Conservation (phyloP, 257 asterid species). For the Solanum tarapatanum region DNA sequence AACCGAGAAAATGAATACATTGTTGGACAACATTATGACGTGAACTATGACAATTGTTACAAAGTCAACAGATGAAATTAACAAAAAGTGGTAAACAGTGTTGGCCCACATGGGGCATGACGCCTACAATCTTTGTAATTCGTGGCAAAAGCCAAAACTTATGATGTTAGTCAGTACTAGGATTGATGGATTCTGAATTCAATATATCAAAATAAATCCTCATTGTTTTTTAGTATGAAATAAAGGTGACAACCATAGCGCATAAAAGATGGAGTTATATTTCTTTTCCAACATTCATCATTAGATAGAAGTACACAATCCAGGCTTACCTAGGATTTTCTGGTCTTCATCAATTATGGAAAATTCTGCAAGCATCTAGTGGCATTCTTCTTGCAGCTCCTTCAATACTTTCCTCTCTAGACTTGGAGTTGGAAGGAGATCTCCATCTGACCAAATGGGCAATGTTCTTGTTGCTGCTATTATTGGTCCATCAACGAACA, state of each 20-base stretch:
- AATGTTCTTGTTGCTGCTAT: slow-evolving; percentile 88
- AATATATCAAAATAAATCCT: background rate
- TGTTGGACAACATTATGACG: background rate
- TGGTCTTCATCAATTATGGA: slow-evolving; percentile 61
- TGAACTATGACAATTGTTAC: background rate
- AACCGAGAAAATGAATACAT: slow-evolving; percentile 1
- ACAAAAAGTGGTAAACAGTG: background rate
- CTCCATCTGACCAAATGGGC: slow-evolving; percentile 91
- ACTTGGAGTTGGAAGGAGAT: slow-evolving; percentile 84
- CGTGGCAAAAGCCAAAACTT: background rate
- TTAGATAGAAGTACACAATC: slow-evolving; percentile 2
- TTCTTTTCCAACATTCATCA: background rate
- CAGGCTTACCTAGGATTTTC: slow-evolving; percentile 55
- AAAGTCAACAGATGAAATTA: background rate
- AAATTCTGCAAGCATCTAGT: slow-evolving; percentile 60
- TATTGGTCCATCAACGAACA: slow-evolving; percentile 82
- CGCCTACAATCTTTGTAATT: background rate
- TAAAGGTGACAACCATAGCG: background rate
- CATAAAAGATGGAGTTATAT: background rate
- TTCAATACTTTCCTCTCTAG: slow-evolving; percentile 74
- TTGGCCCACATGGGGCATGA: background rate
- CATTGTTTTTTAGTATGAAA: background rate
- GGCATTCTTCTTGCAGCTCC: slow-evolving; percentile 90
- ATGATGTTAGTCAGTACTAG: background rate
- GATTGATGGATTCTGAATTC: background rate